Percentiles rank a stretch among this genome's conserved stretches.
Conservation (phyloP, 2,329 filamentous ascomycete genomes). For the Xylaria sp. region DNA sequence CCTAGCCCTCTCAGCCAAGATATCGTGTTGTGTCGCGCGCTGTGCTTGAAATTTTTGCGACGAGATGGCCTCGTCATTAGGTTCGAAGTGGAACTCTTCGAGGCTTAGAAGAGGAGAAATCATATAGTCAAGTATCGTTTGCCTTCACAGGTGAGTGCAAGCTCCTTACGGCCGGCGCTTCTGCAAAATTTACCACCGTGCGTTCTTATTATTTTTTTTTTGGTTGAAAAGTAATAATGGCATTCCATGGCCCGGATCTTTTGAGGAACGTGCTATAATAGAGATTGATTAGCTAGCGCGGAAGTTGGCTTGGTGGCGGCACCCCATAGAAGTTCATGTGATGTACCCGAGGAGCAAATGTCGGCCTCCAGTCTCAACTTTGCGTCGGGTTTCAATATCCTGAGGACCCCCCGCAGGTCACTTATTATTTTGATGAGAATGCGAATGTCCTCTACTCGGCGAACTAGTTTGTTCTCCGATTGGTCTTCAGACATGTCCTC, state of each 20-base stretch:
- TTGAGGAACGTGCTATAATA: constrained; percentile 25
- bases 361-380: constrained; percentile 42
- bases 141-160: constrained; percentile 46
- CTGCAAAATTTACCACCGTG: constrained; percentile 42
- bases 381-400: constrained; percentile 36
- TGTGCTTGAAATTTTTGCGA: neutral
- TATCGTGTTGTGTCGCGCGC: constrained; percentile 33
- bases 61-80: neutral
- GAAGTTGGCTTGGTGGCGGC: constrained; percentile 33
- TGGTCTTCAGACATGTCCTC: neutral
- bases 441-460: constrained; percentile 1
- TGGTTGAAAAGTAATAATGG: too few species aligned
- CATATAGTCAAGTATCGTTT: constrained; percentile 41
- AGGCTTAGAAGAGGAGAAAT: constrained; percentile 44
- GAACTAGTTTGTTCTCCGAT: neutral
- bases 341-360: constrained; percentile 41
- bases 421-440: constrained; percentile 11
- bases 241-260: constrained; percentile 36
- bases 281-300: constrained; percentile 32
- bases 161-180: constrained; percentile 41
- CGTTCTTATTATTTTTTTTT: too few species aligned
- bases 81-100: constrained; percentile 42
- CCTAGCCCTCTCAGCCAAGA: neutral
- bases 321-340: too few species aligned
- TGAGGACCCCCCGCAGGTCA: constrained; percentile 38